Evolutionary conservation across 345 rosid species (phyloP).

Genomic region (Brassica carinata): DNA sequence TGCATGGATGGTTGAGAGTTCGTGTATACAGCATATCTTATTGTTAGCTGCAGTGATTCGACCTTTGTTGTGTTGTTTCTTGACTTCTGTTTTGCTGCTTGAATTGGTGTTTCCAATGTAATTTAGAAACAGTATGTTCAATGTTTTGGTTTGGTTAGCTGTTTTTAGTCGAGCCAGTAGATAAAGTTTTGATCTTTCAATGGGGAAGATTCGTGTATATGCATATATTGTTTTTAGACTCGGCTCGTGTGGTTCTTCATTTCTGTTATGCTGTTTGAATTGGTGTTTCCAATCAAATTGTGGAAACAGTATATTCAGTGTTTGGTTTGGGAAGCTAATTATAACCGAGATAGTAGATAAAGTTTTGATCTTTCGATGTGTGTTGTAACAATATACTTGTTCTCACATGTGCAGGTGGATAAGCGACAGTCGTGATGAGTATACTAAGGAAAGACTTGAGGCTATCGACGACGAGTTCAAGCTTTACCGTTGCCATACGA

Average conservation of each 20-base stretch:
- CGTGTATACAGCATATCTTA: background rate
- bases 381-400: constrained; percentile 19
- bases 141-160: constrained; percentile 3
- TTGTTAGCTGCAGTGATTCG: background rate
- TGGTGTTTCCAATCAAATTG: background rate
- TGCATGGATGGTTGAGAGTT: background rate
- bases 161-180: background rate
- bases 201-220: background rate
- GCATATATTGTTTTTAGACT: background rate
- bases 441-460: constrained; percentile 76
- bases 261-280: background rate
- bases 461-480: constrained; percentile 91
- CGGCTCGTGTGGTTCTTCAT: background rate
- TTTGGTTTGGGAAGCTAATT: constrained; percentile 5
- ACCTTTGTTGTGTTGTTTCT: background rate
- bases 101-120: background rate
- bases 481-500: constrained; percentile 97
- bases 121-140: background rate
- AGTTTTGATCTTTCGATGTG: constrained; percentile 4
- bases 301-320: background rate
- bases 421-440: constrained; percentile 96
- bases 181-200: background rate
- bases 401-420: constrained; percentile 75
- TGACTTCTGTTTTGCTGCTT: background rate
- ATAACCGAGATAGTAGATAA: background rate